phyloP scores from a whole-genome alignment of 23 red algal species.

The Pyropia yezoensis region DNA sequence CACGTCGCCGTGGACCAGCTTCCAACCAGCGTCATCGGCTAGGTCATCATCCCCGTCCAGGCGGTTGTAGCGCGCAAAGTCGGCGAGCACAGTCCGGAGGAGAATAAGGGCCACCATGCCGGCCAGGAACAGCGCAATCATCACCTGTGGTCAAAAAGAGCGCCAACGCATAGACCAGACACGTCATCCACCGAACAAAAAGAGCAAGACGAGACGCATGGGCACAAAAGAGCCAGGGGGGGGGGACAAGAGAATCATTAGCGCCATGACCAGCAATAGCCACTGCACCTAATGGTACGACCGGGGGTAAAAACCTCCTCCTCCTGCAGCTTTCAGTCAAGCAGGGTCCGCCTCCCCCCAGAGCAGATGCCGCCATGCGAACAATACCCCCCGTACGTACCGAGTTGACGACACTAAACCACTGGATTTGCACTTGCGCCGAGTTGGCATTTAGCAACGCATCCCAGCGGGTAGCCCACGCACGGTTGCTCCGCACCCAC shows the following conservation, averaged over 20 bases:
- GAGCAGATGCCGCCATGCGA: too few relatives aligned
- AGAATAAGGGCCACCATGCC: conserved; percentile 85
- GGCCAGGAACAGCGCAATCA: conserved; percentile 85
- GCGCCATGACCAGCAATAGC: too few relatives aligned
- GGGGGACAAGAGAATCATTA: too few relatives aligned
- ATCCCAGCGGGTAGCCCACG: conserved; percentile 97
- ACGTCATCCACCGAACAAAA: too few relatives aligned
- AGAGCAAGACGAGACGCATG: too few relatives aligned
- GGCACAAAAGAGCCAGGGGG: too few relatives aligned
- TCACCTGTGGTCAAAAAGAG: neutral
- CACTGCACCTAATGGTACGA: too few relatives aligned
- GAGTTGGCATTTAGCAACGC: conserved; percentile 38
- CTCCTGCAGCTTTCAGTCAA: too few relatives aligned
- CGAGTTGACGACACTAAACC: conserved; percentile 88
- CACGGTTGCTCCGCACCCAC: conserved; percentile 61
- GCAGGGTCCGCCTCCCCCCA: too few relatives aligned
- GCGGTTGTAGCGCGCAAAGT: conserved; percentile 85
- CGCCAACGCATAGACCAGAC: too few relatives aligned
- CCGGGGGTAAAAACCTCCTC: too few relatives aligned
- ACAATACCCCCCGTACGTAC: too few relatives aligned
- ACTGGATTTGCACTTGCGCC: conserved; percentile 69
- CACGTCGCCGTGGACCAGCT: conserved; percentile 88
- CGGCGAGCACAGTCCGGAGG: conserved; percentile 77
- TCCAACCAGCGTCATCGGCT: conserved; percentile 76
- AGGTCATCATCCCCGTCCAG: conserved; percentile 44